Base-by-base conservation (phyloP, 768 basidiomycete species). In the Mrakia frigida region DNA sequence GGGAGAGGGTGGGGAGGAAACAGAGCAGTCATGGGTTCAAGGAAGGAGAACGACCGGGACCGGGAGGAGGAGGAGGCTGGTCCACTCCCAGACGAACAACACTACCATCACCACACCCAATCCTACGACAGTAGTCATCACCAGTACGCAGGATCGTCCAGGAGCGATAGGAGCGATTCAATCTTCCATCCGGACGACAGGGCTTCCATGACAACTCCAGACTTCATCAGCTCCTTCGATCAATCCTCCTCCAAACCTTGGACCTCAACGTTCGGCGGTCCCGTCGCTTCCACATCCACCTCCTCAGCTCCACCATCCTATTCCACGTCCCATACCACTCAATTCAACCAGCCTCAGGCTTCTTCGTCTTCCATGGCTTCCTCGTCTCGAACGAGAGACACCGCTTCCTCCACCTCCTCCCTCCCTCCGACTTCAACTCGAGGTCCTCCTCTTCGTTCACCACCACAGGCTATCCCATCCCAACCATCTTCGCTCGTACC, bases 1-100 rank as follows among this genome's bases (percentile, higher is more conserved):
- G 65, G 13, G n/a, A 35, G 65, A 39, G 65, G 65, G 43, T 68
- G 65, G 65, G 65, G 69, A n/a, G 43, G 23, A 16, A 46, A 41
- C 41, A 10, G 37, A 43, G 43, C 69, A 50, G 46, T 25, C n/a
- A 13, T 25, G 50, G 46, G 43, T 10, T 25, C 69, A 14, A 46
- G 43, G 43, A 31, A 41, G 23, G 23, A 41, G 18, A 6, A 69
- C 3, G 41, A 41, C 41, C 13, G 43, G 25, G 28, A 25, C n/a
- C n/a, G n/a, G 46, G 43, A n/a, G 14, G 28, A 31, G n/a, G 46
- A 28, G 25, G 65, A 37, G 37, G 65, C 35, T 18, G 37, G 65
- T 39, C 35, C 18, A 37, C 31, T 37, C 10, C 25, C 21, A 25
- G 10, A 43, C 41, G 10, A 50, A 18, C 46, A 50, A 6, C 43